Conservation (phyloP, 176 grass and related monocot species). For the Saccharum spontaneum region DNA sequence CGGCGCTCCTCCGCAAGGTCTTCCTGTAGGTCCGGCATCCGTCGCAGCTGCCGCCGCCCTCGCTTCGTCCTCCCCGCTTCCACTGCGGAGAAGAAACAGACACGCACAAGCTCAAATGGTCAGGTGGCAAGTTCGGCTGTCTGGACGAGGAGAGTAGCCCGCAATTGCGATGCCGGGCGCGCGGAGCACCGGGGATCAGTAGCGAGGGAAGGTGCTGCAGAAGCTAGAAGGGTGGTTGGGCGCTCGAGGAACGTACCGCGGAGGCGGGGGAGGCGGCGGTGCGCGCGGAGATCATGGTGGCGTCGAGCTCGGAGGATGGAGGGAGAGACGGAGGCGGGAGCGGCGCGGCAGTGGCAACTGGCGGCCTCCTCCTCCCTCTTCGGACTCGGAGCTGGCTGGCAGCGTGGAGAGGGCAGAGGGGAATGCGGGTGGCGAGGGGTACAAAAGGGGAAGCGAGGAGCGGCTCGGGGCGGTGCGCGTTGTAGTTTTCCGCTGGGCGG, state of each 20-base stretch:
- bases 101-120: background rate
- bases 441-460: slow-evolving; percentile 3
- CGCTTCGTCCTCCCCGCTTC: slow-evolving; percentile 34
- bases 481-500: background rate
- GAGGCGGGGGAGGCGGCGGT: slow-evolving; percentile 21
- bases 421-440: background rate
- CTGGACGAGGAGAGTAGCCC: background rate
- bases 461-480: too few species aligned
- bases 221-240: background rate
- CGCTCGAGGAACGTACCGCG: slow-evolving; percentile 18
- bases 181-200: background rate
- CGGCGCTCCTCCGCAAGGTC: slow-evolving; percentile 37
- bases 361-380: slow-evolving; percentile 3
- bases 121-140: background rate
- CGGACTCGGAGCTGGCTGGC: background rate
- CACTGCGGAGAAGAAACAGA: slow-evolving; percentile 27
- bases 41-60: slow-evolving; percentile 25
- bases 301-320: background rate
- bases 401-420: background rate
- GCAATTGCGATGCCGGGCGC: background rate
- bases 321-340: background rate
- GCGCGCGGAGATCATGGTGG: slow-evolving; percentile 42
- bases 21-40: slow-evolving; percentile 38
- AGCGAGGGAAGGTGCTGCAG: background rate
- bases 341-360: slow-evolving; percentile 5